phyloP scores from a whole-genome alignment of 2,329 filamentous ascomycete genomes.

The Fusarium sp. region DNA sequence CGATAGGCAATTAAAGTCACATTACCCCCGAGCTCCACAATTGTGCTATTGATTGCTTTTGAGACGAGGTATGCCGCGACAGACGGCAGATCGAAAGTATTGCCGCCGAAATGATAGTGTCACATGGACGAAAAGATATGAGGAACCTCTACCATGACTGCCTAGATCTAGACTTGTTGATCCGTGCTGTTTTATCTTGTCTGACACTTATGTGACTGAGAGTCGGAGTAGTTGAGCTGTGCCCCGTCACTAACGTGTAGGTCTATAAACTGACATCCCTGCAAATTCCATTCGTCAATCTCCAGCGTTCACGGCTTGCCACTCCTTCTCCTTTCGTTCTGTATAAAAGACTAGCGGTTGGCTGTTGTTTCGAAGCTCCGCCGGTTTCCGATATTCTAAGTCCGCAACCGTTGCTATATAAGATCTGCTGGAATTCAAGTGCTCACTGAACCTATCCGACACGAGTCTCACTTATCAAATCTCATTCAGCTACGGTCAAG shows the following conservation, averaged over 20 bases:
- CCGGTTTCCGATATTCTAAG: not conserved
- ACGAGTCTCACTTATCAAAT: not conserved
- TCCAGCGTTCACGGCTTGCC: not conserved
- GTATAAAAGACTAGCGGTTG: not conserved
- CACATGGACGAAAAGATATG: not conserved
- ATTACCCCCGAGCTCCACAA: not conserved
- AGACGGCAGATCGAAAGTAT: not conserved
- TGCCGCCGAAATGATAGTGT: not conserved
- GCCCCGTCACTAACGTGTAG: not conserved
- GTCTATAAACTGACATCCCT: not conserved
- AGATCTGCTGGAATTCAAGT: not conserved
- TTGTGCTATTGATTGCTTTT: not conserved
- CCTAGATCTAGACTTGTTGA: not conserved
- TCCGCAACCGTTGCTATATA: not conserved
- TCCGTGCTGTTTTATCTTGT: not conserved
- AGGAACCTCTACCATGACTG: not conserved
- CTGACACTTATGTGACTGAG: not conserved
- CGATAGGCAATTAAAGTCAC: not conserved
- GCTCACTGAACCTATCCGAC: not conserved
- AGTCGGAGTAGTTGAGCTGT: not conserved
- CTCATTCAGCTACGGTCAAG: too few relatives aligned
- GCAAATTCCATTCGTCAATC: not conserved
- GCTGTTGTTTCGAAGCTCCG: not conserved
- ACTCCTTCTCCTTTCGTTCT: not conserved
- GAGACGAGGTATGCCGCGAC: not conserved